Evolutionary conservation across 352 stramenopile genomes (phyloP).

Genomic region (Pythium dissotocum): DNA sequence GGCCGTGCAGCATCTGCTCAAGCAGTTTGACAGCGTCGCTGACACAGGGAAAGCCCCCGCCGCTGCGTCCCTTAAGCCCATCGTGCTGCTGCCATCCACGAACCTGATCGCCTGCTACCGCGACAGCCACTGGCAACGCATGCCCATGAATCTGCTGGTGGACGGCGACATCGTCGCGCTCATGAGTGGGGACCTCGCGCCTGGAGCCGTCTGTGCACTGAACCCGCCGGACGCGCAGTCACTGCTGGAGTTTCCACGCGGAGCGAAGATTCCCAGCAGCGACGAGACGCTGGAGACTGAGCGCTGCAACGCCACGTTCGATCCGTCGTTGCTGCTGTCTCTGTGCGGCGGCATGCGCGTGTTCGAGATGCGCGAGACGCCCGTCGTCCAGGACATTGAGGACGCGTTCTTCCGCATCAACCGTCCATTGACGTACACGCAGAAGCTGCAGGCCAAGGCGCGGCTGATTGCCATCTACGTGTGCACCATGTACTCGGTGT

Average conservation of each 20-base stretch:
- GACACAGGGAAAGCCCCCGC: background rate
- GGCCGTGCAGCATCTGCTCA: conserved; percentile 61
- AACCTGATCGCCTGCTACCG: conserved; percentile 81
- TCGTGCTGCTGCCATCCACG: conserved; percentile 74
- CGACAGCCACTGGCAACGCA: conserved; percentile 75
- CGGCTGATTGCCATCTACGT: conserved; percentile 55
- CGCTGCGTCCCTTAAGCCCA: conserved; percentile 28
- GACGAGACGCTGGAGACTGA: conserved; percentile 44
- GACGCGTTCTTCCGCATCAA: conserved; percentile 78
- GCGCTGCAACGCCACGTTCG: conserved; percentile 76
- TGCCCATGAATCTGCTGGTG: conserved; percentile 85
- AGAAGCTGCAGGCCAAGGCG: conserved; percentile 71
- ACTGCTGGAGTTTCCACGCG: conserved; percentile 42
- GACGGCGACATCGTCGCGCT: conserved; percentile 77
- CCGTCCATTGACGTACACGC: conserved; percentile 66
- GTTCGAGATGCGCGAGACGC: conserved; percentile 86
- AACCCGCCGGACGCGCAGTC: conserved; percentile 12
- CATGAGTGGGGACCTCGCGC: conserved; percentile 83
- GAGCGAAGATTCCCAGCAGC: conserved; percentile 57
- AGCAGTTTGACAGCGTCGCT: background rate
- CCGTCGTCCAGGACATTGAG: conserved; percentile 75
- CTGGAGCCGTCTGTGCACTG: conserved; percentile 57
- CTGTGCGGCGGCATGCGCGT: conserved; percentile 87
- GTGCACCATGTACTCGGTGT: conserved; percentile 66
- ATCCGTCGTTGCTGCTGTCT: conserved; percentile 67